Base-by-base conservation (phyloP, 169 alveolate genomes). In the Fabrea salina region DNA sequence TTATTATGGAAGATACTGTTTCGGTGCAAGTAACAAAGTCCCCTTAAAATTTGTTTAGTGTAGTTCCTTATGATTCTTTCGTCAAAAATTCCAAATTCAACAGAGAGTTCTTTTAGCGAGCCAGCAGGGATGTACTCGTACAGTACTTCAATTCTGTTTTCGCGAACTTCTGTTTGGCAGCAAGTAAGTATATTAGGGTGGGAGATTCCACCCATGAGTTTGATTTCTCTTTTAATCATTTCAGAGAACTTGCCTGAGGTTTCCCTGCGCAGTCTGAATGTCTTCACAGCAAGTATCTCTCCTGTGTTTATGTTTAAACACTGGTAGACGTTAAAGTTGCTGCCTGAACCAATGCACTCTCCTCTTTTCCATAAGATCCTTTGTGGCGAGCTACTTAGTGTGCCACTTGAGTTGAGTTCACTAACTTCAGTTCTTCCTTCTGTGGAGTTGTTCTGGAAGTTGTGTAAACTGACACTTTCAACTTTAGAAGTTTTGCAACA, bases 281-380 rank as follows among this genome's bases (percentile, higher is more conserved):
- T 30, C 67, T 68, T 68, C 32, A 68, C 30, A 43, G 78, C 78
- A 35, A 72, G 22, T 22, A 72, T 0, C 33, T 72, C 71, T 1
- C 80, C 80, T 50, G 80, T 72, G 7, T 72, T 70, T 8, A 72
- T 7, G 80, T 72, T 53, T 51, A 51, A 5, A n/a, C 76, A 66
- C 54, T 66, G 33, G n/a, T 66, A 66, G n/a, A 66, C 56, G 11
- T 66, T 66, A 13, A 32, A 51, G 30, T 37, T 37, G 4, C 58
- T 16, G 32, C 76, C 76, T 66, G 33, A 33, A 0, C 76, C 76
- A 1, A 66, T 66, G 16, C 33, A 41, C 3, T 66, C 30, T 5
- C 76, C 76, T 19, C n/a, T n/a, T 16, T 27, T 19, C 41, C 76
- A 66, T n/a, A n/a, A n/a, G n/a, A n/a, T n/a, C n/a, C n/a, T n/a